These are phyloP conservation scores for Aspergillus felis DNA, from an alignment of 2,329 filamentous ascomycete species.

Conservation along the genomic window DNA sequence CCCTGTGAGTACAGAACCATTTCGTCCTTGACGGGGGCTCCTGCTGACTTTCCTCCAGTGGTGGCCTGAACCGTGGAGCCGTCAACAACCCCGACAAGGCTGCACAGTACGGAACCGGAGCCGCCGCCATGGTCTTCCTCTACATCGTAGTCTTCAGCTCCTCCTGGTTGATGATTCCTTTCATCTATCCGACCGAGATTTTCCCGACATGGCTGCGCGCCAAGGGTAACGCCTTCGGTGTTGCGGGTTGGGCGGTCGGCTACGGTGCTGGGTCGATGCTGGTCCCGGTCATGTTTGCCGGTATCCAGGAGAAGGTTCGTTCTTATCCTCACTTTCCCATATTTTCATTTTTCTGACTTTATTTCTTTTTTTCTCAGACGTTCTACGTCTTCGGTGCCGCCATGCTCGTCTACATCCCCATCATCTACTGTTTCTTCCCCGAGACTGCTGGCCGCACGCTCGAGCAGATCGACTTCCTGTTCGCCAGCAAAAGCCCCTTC, in stretches of 20 bases:
- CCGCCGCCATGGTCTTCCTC: constrained; percentile 63
- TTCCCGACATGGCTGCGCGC: constrained; percentile 65
- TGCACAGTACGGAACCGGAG: constrained; percentile 53
- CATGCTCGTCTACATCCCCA: constrained; percentile 59
- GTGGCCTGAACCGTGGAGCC: constrained; percentile 39
- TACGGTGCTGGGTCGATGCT: constrained; percentile 52
- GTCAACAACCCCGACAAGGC: constrained; percentile 33
- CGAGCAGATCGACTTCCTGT: constrained; percentile 21
- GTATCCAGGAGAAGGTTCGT: constrained; percentile 52
- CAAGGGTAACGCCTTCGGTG: constrained; percentile 68
- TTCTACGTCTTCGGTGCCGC: constrained; percentile 65
- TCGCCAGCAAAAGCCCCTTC: constrained; percentile 14
- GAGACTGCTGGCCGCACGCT: constrained; percentile 18
- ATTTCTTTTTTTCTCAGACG: constrained; percentile 39
- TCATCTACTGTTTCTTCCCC: constrained; percentile 47
- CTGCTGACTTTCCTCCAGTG: constrained; percentile 48
- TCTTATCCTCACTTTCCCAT: too few relatives aligned
- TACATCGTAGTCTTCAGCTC: constrained; percentile 60
- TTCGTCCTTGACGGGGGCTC: constrained; percentile 49
- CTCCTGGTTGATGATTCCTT: constrained; percentile 56
- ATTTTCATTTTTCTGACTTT: too few relatives aligned
- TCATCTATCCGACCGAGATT: constrained; percentile 65
- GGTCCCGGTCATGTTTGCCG: constrained; percentile 53
- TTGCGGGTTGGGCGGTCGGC: constrained; percentile 67
- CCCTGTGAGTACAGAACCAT: too few relatives aligned